Conservation (phyloP, 1,284 basidiomycete species). For the Heterobasidion occidentale region DNA sequence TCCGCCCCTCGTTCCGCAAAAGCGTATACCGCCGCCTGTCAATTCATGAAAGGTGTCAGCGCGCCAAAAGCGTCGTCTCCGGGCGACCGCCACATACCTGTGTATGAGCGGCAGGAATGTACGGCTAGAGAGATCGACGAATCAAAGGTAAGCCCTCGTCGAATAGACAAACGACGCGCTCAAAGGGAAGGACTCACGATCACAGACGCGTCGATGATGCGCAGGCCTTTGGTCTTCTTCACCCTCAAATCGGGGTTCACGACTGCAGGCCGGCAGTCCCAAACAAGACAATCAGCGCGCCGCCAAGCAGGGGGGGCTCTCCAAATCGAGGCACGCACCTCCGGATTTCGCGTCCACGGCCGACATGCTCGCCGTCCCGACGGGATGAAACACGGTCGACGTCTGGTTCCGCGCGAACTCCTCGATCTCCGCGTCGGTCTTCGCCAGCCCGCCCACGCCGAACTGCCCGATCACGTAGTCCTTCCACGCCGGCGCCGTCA, state of each 20-base stretch:
- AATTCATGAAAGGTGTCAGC: background rate
- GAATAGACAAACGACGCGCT: background rate
- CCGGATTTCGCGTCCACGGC: background rate
- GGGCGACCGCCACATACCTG: background rate
- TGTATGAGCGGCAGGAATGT: background rate
- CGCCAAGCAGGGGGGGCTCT: background rate
- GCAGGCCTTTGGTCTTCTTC: background rate
- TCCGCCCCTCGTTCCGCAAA: background rate
- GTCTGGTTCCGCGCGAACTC: constrained; percentile 7
- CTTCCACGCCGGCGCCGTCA: constrained; percentile 10
- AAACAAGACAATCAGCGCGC: background rate
- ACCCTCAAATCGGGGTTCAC: background rate
- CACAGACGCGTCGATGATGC: background rate
- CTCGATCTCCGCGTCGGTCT: constrained; percentile 12
- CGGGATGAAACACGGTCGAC: constrained; percentile 1
- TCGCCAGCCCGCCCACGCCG: constrained; percentile 5
- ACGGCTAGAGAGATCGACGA: background rate
- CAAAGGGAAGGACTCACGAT: background rate
- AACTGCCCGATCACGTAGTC: constrained; percentile 11
- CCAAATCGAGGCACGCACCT: background rate
- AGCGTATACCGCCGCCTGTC: background rate
- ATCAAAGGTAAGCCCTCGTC: background rate
- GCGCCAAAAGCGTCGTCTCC: background rate
- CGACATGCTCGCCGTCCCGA: background rate
- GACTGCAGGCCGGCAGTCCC: background rate